These are phyloP conservation scores for Phytophthora multivora DNA, from an alignment of 352 stramenopile genomes.

Conservation along the genomic window DNA sequence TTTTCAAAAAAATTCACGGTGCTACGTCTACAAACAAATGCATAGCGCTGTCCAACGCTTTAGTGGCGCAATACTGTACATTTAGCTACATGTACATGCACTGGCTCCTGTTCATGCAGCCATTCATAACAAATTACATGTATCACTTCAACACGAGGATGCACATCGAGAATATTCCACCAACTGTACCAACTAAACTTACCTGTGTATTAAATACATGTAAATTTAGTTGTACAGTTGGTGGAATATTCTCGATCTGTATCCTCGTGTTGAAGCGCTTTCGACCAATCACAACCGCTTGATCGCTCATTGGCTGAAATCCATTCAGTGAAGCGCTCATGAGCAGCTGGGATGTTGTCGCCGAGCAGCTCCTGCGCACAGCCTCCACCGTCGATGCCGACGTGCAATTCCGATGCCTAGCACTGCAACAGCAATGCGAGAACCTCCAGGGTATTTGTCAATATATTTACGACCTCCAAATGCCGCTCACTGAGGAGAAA, in stretches of 20 bases:
- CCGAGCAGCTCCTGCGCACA: constrained; percentile 22
- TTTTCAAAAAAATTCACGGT: background rate
- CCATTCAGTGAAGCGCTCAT: background rate
- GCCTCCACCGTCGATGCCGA: constrained; percentile 38
- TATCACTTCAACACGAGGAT: too few relatives aligned
- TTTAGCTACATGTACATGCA: background rate
- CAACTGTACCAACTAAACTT: too few relatives aligned
- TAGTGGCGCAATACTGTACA: too few relatives aligned
- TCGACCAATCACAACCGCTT: constrained; percentile 9
- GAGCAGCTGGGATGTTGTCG: constrained; percentile 13
- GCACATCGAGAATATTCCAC: too few relatives aligned
- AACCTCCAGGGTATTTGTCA: constrained; percentile 33
- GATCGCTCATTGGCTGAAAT: constrained; percentile 14
- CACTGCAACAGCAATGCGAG: constrained; percentile 44
- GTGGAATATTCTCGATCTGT: too few relatives aligned
- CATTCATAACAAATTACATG: too few relatives aligned
- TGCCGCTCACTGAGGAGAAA: constrained; percentile 4
- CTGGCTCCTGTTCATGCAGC: background rate
- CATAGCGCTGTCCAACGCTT: background rate
- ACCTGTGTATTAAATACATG: too few relatives aligned
- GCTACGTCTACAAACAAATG: background rate
- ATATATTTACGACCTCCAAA: constrained; percentile 27
- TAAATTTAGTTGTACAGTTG: too few relatives aligned
- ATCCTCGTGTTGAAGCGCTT: constrained; percentile 15
- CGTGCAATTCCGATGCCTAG: constrained; percentile 35